phyloP scores from a whole-genome alignment of 768 basidiomycete species.

The Hericium rajendrae region DNA sequence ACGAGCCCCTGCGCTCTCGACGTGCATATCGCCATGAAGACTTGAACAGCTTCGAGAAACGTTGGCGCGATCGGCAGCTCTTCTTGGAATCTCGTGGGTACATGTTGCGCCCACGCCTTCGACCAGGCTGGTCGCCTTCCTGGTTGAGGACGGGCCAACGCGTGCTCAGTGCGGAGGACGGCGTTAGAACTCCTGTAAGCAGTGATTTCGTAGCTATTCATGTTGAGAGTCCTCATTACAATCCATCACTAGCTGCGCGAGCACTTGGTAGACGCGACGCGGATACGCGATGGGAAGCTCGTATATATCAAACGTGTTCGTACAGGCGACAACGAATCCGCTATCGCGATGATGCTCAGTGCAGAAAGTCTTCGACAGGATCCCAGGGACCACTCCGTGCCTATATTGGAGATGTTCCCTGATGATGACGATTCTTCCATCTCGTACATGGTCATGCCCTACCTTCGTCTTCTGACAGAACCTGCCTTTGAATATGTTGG shows the following conservation, averaged over 20 bases:
- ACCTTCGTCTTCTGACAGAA: not conserved
- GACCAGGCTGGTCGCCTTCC: conserved; percentile 12
- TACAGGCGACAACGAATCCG: conserved; percentile 6
- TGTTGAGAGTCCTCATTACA: not conserved
- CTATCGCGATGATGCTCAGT: conserved; percentile 12
- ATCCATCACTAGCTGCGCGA: not conserved
- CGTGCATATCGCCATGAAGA: not conserved
- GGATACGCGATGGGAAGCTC: conserved; percentile 17
- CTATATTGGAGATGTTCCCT: conserved; percentile 6
- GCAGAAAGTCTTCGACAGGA: not conserved
- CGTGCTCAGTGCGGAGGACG: not conserved
- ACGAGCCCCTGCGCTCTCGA: too few species aligned
- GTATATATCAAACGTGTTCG: conserved; percentile 23
- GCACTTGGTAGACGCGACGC: conserved; percentile 21
- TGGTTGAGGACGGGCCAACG: conserved; percentile 4
- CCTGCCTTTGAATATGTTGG: not conserved
- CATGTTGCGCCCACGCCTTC: conserved; percentile 7
- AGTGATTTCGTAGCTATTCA: not conserved
- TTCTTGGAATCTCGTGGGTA: conserved; percentile 12
- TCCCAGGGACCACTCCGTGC: conserved; percentile 7
- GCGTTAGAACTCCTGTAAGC: not conserved
- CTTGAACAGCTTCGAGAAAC: not conserved
- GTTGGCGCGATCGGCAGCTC: conserved; percentile 7
- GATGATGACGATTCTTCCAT: not conserved
- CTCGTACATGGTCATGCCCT: conserved; percentile 12